phyloP scores from a whole-genome alignment of 495 filamentous ascomycete species.

The Sphaerosporella brunnea region DNA sequence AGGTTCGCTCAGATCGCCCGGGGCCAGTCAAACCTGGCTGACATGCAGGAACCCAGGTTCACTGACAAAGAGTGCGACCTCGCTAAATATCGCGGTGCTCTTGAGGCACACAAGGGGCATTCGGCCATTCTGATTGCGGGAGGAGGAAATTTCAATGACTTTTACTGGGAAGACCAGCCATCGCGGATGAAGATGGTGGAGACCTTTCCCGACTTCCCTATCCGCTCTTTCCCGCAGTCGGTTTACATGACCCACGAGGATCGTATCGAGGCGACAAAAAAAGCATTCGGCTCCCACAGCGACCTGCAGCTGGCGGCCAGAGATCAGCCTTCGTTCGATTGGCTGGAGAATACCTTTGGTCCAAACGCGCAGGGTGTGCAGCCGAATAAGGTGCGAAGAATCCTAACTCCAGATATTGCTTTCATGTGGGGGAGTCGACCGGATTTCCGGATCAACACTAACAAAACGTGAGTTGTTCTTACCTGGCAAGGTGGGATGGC shows the following conservation, averaged over 20 bases:
- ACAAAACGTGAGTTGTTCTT: slow-evolving; percentile 13
- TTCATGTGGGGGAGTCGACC: slow-evolving; percentile 18
- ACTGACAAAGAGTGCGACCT: slow-evolving; percentile 11
- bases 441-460: slow-evolving; percentile 12
- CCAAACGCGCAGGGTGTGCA: neutral
- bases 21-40: too few species aligned
- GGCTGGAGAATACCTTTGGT: slow-evolving; percentile 12
- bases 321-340: slow-evolving; percentile 12
- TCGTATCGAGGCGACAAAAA: slow-evolving; percentile 10
- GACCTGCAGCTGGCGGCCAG: slow-evolving; percentile 16
- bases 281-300: slow-evolving; percentile 8
- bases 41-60: too few species aligned
- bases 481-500: too few species aligned
- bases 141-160: slow-evolving; percentile 21
- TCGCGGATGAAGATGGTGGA: slow-evolving; percentile 13
- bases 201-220: slow-evolving; percentile 9
- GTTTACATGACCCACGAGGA: slow-evolving; percentile 15
- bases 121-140: slow-evolving; percentile 17
- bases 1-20: too few species aligned
- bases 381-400: slow-evolving; percentile 1
- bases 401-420: slow-evolving; percentile 17
- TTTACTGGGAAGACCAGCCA: slow-evolving; percentile 21
- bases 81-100: slow-evolving; percentile 2
- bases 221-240: slow-evolving; percentile 15
- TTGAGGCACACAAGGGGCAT: slow-evolving; percentile 13